Conservation (phyloP, 805 yeast genomes). For the Debaryomyces prosopidis region DNA sequence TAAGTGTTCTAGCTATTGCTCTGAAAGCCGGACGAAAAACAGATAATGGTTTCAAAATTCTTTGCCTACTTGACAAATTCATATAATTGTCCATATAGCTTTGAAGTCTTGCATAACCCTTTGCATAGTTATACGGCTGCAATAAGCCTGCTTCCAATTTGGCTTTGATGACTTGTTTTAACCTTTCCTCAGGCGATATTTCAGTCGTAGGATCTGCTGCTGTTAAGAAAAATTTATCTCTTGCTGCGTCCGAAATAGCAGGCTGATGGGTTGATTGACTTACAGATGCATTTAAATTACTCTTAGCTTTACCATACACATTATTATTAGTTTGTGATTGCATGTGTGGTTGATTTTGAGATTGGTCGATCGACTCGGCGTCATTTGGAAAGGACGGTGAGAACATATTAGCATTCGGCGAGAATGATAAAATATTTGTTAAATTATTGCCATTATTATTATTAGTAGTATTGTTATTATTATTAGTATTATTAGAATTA, state of each 20-base stretch:
- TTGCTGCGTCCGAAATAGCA: constrained; percentile 69
- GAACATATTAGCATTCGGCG: constrained; percentile 27
- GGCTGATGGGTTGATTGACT: constrained; percentile 28
- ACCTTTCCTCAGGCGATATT: constrained; percentile 88
- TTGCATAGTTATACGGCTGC: constrained; percentile 91
- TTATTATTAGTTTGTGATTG: background rate
- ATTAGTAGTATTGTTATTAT: background rate
- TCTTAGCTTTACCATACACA: too few relatives aligned
- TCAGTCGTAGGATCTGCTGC: constrained; percentile 98
- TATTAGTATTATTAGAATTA: background rate
- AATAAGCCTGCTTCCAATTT: constrained; percentile 90
- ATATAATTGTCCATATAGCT: constrained; percentile 90
- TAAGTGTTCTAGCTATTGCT: constrained; percentile 85
- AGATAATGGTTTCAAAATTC: constrained; percentile 82
- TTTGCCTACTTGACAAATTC: constrained; percentile 78
- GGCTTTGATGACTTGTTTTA: constrained; percentile 91
- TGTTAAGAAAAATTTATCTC: constrained; percentile 89
- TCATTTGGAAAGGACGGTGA: constrained; percentile 12
- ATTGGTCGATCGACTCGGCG: constrained; percentile 2
- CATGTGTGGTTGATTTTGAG: background rate
- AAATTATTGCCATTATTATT: constrained; percentile 13
- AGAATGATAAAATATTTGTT: constrained; percentile 26
- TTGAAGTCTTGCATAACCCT: constrained; percentile 88
- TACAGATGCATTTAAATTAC: background rate
- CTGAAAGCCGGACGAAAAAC: constrained; percentile 90